Evolutionary conservation across 2,329 filamentous ascomycete genomes (phyloP).

Genomic region (Biscogniauxia sp.): DNA sequence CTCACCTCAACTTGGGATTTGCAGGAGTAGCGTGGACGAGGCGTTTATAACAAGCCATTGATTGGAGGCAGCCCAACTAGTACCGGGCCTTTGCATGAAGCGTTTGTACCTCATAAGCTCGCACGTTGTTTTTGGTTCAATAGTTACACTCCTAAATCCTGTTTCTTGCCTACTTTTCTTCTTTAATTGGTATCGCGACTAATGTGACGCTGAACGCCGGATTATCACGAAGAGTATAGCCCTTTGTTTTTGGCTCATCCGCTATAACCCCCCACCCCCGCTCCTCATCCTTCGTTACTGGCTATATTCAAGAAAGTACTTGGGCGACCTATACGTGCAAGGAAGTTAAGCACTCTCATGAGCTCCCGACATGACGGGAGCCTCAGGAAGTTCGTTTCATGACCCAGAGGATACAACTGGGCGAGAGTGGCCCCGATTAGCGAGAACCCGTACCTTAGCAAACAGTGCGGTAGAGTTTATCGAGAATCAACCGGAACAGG

Average conservation of each 20-base stretch:
- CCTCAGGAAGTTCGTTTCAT: background rate
- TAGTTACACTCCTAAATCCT: too few relatives aligned
- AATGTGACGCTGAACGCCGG: too few relatives aligned
- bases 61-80: background rate
- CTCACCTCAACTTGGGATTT: background rate
- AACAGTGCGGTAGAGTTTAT: constrained; percentile 17
- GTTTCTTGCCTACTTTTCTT: too few relatives aligned
- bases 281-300: too few relatives aligned
- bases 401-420: background rate
- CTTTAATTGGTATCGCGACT: too few relatives aligned
- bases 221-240: too few relatives aligned
- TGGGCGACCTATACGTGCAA: background rate
- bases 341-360: background rate
- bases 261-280: too few relatives aligned
- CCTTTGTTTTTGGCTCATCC: too few relatives aligned
- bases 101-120: too few relatives aligned
- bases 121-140: too few relatives aligned
- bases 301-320: too few relatives aligned
- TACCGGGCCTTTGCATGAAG: background rate
- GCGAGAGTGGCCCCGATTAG: background rate
- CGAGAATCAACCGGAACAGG: constrained; percentile 9
- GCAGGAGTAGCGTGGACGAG: background rate
- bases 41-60: background rate
- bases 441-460: constrained; percentile 9
- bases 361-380: background rate